Conservation (phyloP, 2,329 filamentous ascomycete species). For the Colletotrichum tabaci region DNA sequence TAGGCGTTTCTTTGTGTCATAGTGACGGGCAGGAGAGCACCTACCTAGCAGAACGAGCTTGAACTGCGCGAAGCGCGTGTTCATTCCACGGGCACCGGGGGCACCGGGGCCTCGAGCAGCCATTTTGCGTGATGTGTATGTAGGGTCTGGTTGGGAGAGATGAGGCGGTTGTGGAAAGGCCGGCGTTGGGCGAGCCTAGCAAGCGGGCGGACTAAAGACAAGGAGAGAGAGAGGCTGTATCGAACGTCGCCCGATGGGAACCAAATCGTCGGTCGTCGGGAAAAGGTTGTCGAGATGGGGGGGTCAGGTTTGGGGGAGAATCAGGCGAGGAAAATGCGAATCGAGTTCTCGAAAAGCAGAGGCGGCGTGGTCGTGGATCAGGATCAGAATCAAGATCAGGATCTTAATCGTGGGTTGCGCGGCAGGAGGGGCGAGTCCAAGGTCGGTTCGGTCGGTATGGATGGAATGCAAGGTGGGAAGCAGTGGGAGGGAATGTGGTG, state of each 20-base stretch:
- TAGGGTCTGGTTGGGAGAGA: constrained; percentile 44
- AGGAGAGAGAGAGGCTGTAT: constrained; percentile 4
- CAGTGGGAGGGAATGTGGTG: constrained; percentile 8
- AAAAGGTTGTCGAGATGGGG: constrained; percentile 8
- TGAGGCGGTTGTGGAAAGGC: constrained; percentile 32
- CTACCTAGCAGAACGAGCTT: constrained; percentile 97
- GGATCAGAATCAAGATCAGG: not conserved
- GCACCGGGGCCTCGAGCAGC: constrained; percentile 77
- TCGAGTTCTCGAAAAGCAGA: constrained; percentile 1
- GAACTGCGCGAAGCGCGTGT: constrained; percentile 97
- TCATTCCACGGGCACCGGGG: constrained; percentile 73
- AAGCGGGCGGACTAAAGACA: not conserved
- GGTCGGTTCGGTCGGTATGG: constrained; percentile 6
- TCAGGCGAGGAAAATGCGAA: not conserved
- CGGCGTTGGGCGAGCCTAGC: constrained; percentile 15
- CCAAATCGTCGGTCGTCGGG: constrained; percentile 3
- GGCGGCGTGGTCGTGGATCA: constrained; percentile 21
- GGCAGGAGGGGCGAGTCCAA: constrained; percentile 28
- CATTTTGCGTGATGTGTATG: constrained; percentile 71
- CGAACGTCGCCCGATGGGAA: constrained; percentile 26
- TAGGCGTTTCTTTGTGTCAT: constrained; percentile 19
- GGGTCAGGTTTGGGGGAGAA: constrained; percentile 1
- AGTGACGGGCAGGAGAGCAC: constrained; percentile 50
- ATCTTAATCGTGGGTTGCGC: constrained; percentile 25
- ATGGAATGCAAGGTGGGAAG: constrained; percentile 29